phyloP scores from a whole-genome alignment of 1,284 basidiomycete species.

The Sparassis latifolia region DNA sequence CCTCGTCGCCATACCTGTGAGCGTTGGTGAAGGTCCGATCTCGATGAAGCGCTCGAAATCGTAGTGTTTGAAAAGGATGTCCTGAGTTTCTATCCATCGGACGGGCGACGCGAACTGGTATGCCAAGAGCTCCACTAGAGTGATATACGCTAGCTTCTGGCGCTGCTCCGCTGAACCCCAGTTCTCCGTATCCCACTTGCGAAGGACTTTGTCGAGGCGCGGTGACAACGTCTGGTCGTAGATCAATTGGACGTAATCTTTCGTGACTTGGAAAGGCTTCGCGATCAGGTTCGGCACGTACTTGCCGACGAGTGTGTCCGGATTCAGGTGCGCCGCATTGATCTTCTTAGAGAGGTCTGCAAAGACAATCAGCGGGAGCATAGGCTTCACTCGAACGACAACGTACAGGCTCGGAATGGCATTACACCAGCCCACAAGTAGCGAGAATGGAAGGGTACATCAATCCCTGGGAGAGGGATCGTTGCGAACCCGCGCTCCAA shows the following conservation, averaged over 20 bases:
- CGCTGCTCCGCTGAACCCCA: conserved; percentile 83
- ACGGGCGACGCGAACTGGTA: conserved; percentile 97
- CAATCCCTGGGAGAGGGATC: conserved; percentile 94
- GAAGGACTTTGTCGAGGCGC: conserved; percentile 87
- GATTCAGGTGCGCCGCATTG: conserved; percentile 84
- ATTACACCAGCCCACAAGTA: conserved; percentile 99
- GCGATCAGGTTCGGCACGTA: conserved; percentile 98
- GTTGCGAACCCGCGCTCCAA: conserved; percentile 96
- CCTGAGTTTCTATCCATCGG: conserved; percentile 98
- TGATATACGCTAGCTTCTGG: conserved; percentile 90
- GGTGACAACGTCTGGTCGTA: conserved; percentile 94
- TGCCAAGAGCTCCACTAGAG: conserved; percentile 92
- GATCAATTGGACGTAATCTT: conserved; percentile 90
- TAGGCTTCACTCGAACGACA: neutral
- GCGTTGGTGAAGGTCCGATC: conserved; percentile 92
- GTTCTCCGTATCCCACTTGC: conserved; percentile 88
- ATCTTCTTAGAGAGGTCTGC: conserved; percentile 97
- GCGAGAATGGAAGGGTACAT: conserved; percentile 98
- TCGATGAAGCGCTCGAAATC: conserved; percentile 93
- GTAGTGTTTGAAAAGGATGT: conserved; percentile 87
- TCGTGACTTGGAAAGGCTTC: conserved; percentile 87
- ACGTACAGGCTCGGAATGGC: conserved; percentile 84
- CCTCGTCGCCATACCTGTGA: conserved; percentile 93
- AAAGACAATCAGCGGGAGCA: conserved; percentile 15
- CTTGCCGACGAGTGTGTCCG: conserved; percentile 86